Conservation (phyloP, 257 asterid species). For the Penstemon davidsonii region DNA sequence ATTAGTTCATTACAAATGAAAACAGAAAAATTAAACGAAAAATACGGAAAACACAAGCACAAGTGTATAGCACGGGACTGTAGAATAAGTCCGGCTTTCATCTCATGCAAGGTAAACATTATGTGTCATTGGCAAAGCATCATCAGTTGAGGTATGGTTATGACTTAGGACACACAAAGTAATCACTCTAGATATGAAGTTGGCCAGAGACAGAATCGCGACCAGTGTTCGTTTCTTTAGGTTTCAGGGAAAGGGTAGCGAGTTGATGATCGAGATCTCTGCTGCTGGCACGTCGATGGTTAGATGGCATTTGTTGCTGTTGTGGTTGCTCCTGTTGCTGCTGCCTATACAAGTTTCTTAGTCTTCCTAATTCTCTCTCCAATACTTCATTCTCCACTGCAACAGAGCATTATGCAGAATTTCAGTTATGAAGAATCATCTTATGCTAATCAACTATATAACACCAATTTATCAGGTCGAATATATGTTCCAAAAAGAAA, state of each 20-base stretch:
- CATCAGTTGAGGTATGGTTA: conserved; percentile 29
- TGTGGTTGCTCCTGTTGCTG: conserved; percentile 39
- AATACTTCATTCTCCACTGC: conserved; percentile 81
- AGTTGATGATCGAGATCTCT: conserved; percentile 65
- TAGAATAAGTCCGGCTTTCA: conserved; percentile 27
- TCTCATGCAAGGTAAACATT: conserved; percentile 23
- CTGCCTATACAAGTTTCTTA: conserved; percentile 51
- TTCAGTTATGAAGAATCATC: conserved; percentile 18
- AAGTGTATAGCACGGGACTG: conserved; percentile 23
- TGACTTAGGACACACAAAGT: conserved; percentile 22
- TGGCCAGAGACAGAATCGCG: conserved; percentile 43
- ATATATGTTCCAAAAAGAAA: background rate
- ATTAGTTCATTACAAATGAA: conserved; percentile 23
- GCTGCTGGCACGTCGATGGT: conserved; percentile 55
- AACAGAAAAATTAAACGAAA: conserved; percentile 4
- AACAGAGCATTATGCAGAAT: conserved; percentile 4
- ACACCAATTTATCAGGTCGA: background rate
- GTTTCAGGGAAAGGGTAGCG: conserved; percentile 62
- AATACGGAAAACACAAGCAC: conserved; percentile 11
- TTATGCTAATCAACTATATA: background rate
- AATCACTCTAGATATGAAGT: conserved; percentile 44
- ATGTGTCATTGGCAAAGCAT: conserved; percentile 28
- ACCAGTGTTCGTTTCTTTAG: conserved; percentile 44
- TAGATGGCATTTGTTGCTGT: conserved; percentile 35
- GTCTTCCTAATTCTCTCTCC: conserved; percentile 64